Evolutionary conservation across 2,329 filamentous ascomycete genomes (phyloP).

Genomic region (Dactylellina cionopaga): DNA sequence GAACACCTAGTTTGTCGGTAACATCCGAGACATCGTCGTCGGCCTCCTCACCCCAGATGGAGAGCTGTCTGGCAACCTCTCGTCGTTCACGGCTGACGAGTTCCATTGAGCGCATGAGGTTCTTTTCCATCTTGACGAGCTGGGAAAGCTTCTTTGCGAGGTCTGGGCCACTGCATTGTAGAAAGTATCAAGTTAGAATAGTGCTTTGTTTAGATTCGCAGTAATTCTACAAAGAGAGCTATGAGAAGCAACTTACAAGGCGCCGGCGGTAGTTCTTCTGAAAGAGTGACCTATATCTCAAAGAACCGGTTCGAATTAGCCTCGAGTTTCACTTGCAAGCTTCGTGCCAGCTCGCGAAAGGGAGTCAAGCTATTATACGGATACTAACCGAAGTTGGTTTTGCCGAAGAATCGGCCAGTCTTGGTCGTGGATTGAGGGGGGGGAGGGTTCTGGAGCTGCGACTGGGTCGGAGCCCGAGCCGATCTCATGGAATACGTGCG

Average conservation of each 20-base stretch:
- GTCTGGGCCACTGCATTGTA: slow-evolving; percentile 71
- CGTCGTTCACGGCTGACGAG: slow-evolving; percentile 94
- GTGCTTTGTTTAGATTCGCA: neutral
- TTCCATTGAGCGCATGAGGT: slow-evolving; percentile 98
- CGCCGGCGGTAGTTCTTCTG: slow-evolving; percentile 66
- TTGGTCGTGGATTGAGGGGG: slow-evolving; percentile 93
- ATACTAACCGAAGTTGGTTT: slow-evolving; percentile 80
- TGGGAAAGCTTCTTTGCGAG: slow-evolving; percentile 97
- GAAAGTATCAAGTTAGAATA: slow-evolving; percentile 55
- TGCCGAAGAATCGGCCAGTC: slow-evolving; percentile 86
- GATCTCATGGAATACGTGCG: slow-evolving; percentile 99
- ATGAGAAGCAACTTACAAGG: slow-evolving; percentile 59
- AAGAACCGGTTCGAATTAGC: slow-evolving; percentile 52
- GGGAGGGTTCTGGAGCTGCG: slow-evolving; percentile 88
- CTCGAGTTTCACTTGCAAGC: slow-evolving; percentile 27
- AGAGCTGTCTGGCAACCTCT: slow-evolving; percentile 99
- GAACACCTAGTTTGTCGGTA: slow-evolving; percentile 96
- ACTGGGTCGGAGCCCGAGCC: slow-evolving; percentile 92
- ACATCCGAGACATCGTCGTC: slow-evolving; percentile 99
- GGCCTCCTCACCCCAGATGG: slow-evolving; percentile 92
- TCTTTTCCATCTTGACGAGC: slow-evolving; percentile 99
- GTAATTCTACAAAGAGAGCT: neutral
- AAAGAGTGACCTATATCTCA: slow-evolving; percentile 70
- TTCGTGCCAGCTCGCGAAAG: too few species aligned
- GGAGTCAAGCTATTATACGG: too few species aligned